Percentiles rank a stretch among this genome's conserved stretches.
phyloP scores from a whole-genome alignment of 768 basidiomycete species.

The Obba rivulosa region DNA sequence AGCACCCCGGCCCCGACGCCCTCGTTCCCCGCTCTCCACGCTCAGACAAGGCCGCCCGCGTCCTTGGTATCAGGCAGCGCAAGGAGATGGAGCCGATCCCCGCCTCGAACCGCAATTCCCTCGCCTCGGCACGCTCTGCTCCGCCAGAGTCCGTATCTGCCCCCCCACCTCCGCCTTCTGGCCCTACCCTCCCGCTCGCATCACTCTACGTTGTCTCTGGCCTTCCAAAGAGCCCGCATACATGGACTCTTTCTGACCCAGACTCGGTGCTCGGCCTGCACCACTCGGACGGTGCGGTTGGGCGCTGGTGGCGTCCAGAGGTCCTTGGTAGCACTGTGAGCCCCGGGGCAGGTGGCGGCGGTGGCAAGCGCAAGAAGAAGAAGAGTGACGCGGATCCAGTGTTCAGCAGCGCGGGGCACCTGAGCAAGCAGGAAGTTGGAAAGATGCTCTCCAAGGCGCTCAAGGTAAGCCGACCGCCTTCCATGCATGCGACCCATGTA shows the following conservation, averaged over 20 bases:
- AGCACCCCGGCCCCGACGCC: slow-evolving; percentile 24
- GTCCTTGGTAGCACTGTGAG: slow-evolving; percentile 85
- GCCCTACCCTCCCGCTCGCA: slow-evolving; percentile 69
- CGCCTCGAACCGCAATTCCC: slow-evolving; percentile 67
- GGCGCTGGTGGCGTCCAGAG: slow-evolving; percentile 88
- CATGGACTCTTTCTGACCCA: slow-evolving; percentile 85
- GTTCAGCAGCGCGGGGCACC: slow-evolving; percentile 72
- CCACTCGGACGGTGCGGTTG: slow-evolving; percentile 81
- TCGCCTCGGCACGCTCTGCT: slow-evolving; percentile 69
- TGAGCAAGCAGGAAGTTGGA: slow-evolving; percentile 81
- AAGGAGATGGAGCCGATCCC: slow-evolving; percentile 84
- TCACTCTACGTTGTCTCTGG: slow-evolving; percentile 87
- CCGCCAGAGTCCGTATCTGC: slow-evolving; percentile 37
- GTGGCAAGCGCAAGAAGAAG: slow-evolving; percentile 49
- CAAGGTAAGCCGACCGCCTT: slow-evolving; percentile 49
- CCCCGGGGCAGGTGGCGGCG: slow-evolving; percentile 72
- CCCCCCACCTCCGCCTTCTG: slow-evolving; percentile 50
- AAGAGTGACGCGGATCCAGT: slow-evolving; percentile 54
- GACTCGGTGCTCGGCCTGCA: slow-evolving; percentile 78
- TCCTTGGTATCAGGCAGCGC: slow-evolving; percentile 71
- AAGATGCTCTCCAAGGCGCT: slow-evolving; percentile 90
- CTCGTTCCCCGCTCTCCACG: slow-evolving; percentile 33
- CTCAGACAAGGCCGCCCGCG: slow-evolving; percentile 70
- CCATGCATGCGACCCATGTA: slow-evolving; percentile 1
- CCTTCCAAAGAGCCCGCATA: slow-evolving; percentile 82